Percentiles rank a stretch among this genome's conserved stretches.
Evolutionary conservation across 768 basidiomycete genomes (phyloP).

Genomic region (Pseudohyphozyma bogoriensis): DNA sequence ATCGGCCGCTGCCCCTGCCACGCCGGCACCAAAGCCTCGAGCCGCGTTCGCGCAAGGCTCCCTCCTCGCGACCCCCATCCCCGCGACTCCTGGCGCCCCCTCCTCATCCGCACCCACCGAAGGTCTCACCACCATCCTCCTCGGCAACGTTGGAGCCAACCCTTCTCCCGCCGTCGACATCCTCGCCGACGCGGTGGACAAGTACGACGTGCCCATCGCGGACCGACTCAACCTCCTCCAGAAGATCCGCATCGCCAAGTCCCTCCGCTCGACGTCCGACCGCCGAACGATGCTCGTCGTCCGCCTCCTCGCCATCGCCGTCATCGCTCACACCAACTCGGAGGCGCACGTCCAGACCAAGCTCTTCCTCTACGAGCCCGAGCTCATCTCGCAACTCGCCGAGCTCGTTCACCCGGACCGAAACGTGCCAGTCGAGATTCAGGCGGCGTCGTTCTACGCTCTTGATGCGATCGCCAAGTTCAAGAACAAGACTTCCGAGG

Average conservation of each 20-base stretch:
- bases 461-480: conserved; percentile 84
- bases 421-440: conserved; percentile 56
- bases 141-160: conserved; percentile 45
- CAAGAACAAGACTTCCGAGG: conserved; percentile 70
- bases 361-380: conserved; percentile 89
- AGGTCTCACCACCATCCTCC: conserved; percentile 35
- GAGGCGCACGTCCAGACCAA: conserved; percentile 48
- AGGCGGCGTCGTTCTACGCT: conserved; percentile 76
- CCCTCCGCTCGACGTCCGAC: conserved; percentile 43
- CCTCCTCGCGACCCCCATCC: conserved; percentile 15
- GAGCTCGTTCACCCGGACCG: conserved; percentile 76
- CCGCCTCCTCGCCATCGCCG: conserved; percentile 76
- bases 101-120: conserved; percentile 23
- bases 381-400: conserved; percentile 75
- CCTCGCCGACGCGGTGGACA: conserved; percentile 60
- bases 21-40: conserved; percentile 17
- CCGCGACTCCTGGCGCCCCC: conserved; percentile 37
- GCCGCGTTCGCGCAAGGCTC: conserved; percentile 6
- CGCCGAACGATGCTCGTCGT: conserved; percentile 71
- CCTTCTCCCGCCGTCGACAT: conserved; percentile 62
- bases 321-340: conserved; percentile 47
- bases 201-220: conserved; percentile 58
- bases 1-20: conserved; percentile 6
- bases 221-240: conserved; percentile 83
- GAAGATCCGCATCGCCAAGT: conserved; percentile 68